Percentiles rank a stretch among this genome's conserved stretches.
Conservation (phyloP, 2,329 filamentous ascomycete species). For the Plectosphaerella sp. region DNA sequence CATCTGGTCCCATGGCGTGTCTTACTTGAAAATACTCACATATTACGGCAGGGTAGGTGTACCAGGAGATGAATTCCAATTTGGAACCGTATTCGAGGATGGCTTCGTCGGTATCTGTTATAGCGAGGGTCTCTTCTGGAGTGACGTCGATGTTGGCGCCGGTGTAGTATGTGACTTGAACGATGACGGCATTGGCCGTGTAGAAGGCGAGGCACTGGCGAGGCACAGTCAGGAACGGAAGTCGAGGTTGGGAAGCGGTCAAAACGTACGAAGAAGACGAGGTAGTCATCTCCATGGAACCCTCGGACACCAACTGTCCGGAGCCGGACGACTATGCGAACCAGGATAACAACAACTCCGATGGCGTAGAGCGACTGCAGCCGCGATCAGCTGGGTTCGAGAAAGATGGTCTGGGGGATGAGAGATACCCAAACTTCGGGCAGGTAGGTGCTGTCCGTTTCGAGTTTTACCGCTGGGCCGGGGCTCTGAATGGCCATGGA, state of each 20-base stretch:
- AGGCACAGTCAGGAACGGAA: background rate
- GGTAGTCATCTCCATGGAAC: slow-evolving; percentile 14
- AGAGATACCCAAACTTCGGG: slow-evolving; percentile 13
- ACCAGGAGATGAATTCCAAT: slow-evolving; percentile 19
- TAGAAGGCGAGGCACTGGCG: slow-evolving; percentile 16
- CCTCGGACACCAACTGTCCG: slow-evolving; percentile 13
- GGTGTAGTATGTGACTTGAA: slow-evolving; percentile 17
- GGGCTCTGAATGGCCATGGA: slow-evolving; percentile 3
- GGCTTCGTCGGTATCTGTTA: slow-evolving; percentile 14
- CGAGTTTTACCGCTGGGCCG: slow-evolving; percentile 8
- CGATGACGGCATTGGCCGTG: slow-evolving; percentile 15
- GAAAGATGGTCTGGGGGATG: too few species aligned
- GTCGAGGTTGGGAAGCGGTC: too few species aligned
- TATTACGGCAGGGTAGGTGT: slow-evolving; percentile 18
- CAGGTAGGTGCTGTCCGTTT: slow-evolving; percentile 10
- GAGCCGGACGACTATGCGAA: slow-evolving; percentile 11
- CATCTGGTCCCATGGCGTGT: background rate
- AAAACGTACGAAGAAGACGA: slow-evolving; percentile 10
- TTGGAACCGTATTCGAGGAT: slow-evolving; percentile 15
- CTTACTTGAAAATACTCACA: slow-evolving; percentile 9
- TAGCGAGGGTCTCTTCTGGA: slow-evolving; percentile 3
- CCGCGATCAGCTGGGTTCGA: background rate
- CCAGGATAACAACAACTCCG: slow-evolving; percentile 11
- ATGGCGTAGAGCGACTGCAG: slow-evolving; percentile 11
- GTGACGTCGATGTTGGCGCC: slow-evolving; percentile 17